These are phyloP conservation scores for Penicillium maclennaniae DNA, from an alignment of 495 filamentous ascomycete genomes.

Conservation along the genomic window DNA sequence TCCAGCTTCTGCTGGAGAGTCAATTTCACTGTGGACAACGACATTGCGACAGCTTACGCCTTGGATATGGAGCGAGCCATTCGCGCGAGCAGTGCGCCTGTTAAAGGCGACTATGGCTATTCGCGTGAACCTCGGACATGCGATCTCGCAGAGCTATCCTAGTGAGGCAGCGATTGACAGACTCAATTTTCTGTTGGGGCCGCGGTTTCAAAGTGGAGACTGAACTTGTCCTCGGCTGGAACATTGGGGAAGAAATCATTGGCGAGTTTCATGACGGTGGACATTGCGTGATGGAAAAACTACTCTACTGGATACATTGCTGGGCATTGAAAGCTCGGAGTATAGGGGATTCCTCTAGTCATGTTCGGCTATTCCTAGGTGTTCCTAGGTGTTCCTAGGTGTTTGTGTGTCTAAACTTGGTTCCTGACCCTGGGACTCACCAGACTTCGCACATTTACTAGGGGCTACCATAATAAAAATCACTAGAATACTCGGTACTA, in stretches of 20 bases:
- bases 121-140: conserved; percentile 9
- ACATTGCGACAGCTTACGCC: conserved; percentile 9
- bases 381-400: too few species aligned
- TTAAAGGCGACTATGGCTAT: neutral
- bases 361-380: too few species aligned
- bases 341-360: too few species aligned
- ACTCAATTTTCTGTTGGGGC: conserved; percentile 2
- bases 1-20: conserved; percentile 33
- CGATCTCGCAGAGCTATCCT: conserved; percentile 20
- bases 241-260: neutral
- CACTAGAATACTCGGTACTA: neutral
- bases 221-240: neutral
- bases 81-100: neutral
- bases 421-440: too few species aligned
- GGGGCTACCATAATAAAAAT: too few species aligned
- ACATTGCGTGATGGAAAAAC: too few species aligned
- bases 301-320: too few species aligned
- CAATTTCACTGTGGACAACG: conserved; percentile 19
- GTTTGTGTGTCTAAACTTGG: too few species aligned
- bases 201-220: conserved; percentile 2
- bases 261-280: too few species aligned
- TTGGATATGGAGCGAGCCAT: neutral
- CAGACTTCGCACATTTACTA: too few species aligned
- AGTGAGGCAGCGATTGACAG: conserved; percentile 9
- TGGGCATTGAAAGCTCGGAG: too few species aligned